Evolutionary conservation across 108 stramenopile genomes (phyloP), one percentile per base, ranked within the genome.

Genomic region (Cyclotella baltica): DNA sequence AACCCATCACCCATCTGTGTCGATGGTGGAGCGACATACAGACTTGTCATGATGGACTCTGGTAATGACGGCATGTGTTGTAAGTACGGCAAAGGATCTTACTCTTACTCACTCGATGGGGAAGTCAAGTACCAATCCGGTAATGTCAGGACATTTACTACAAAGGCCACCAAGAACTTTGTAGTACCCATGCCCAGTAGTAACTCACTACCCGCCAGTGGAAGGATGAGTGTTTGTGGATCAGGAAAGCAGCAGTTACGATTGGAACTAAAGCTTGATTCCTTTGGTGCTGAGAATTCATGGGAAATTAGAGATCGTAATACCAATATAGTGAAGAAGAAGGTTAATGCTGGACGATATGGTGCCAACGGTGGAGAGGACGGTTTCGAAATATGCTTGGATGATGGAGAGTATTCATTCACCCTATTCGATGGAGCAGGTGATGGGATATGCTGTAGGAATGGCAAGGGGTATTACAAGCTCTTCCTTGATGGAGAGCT

Each of bases 361-460:
- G 22, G 34, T 2, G 64, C 52, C 11, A 68, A 40, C 34, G 48
- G n/a, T n/a, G n/a, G 28, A n/a, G 61, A 34, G 1, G 81, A 83
- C 27, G 46, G 38, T 13, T 25, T 83, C 22, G 64, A 59, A 19
- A 55, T 76, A 0, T 83, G 81, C 43, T 40, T 83, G 22, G 59
- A 67, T 18, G 63, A 71, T 34, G 75, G 75, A 23, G 76, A 56
- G 28, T 76, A 76, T 37, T 37, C 36, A 28, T 80, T 84, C 47
- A 84, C 78, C n/a, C 34, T 84, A 20, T 62, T 30, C 10, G 83
- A 84, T 57, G 78, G 37, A 31, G 38, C 75, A 1, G 83, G 83
- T 0, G 78, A 84, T 56, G 83, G 83, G 1, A 84, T 84, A 18
- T 82, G 81, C 52, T 82, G 81, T 36, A 1, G 18, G 0, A 38